A percentile compares a stretch with the other conserved stretches of the same genome.
These are phyloP conservation scores for Syzygium oleosum DNA, from an alignment of 345 rosid species.

Conservation along the genomic window DNA sequence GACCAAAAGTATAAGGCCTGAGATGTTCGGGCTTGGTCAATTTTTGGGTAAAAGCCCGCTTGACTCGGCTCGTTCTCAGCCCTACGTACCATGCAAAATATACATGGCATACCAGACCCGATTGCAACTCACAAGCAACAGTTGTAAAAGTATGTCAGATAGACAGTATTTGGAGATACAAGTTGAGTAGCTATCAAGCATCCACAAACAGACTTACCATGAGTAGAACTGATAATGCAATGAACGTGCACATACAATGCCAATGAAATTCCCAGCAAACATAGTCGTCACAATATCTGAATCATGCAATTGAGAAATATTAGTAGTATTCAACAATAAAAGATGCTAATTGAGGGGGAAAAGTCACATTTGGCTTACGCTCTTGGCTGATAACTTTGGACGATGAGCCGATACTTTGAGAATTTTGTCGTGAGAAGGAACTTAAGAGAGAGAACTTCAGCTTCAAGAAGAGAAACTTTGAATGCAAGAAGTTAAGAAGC, in stretches of 20 bases:
- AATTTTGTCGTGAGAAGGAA: constrained; percentile 2
- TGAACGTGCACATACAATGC: constrained; percentile 83
- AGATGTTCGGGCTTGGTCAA: background rate
- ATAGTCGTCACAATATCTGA: constrained; percentile 68
- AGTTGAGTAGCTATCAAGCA: background rate
- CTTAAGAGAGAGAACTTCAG: constrained; percentile 15
- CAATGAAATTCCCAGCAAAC: constrained; percentile 87
- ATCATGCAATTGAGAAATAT: background rate
- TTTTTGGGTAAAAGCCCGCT: background rate
- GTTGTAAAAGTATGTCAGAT: background rate
- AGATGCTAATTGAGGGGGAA: background rate
- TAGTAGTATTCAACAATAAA: constrained; percentile 1
- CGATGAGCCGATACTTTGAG: constrained; percentile 11
- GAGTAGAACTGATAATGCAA: constrained; percentile 97
- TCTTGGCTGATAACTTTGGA: constrained; percentile 44
- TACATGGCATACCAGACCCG: background rate
- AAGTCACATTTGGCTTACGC: constrained; percentile 28
- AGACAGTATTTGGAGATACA: background rate
- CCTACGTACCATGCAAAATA: background rate
- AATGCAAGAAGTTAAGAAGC: constrained; percentile 45
- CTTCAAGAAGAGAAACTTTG: constrained; percentile 29
- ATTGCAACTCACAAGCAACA: background rate
- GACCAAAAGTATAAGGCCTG: background rate
- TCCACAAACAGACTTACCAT: constrained; percentile 37
- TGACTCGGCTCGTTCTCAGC: background rate